A percentile compares a stretch with the other conserved stretches of the same genome.
These are phyloP conservation scores for Penicillium salamii DNA, from an alignment of 495 filamentous ascomycete genomes.

Conservation along the genomic window DNA sequence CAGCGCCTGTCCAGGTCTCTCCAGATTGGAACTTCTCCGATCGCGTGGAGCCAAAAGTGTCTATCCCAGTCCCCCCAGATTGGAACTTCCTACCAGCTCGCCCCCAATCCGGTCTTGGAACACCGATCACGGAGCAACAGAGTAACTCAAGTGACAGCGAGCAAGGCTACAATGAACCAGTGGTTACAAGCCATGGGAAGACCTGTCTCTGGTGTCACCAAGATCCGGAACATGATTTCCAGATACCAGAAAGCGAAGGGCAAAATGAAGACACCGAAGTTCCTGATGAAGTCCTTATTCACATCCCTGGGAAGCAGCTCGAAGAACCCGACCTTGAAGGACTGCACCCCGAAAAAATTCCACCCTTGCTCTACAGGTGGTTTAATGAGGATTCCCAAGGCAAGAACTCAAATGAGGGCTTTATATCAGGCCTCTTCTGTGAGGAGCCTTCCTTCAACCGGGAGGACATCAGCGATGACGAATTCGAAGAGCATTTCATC, in stretches of 20 bases:
- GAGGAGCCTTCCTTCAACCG: conserved; percentile 3
- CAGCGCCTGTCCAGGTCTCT: too few relatives aligned
- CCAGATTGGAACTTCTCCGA: too few relatives aligned
- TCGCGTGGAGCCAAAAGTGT: too few relatives aligned
- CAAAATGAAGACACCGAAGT: neutral
- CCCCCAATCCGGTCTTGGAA: too few relatives aligned
- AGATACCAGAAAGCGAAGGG: neutral
- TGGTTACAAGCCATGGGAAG: conserved; percentile 13
- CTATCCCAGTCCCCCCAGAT: too few relatives aligned
- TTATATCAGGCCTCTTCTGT: conserved; percentile 29
- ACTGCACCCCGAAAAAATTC: conserved; percentile 5
- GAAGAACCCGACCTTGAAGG: neutral
- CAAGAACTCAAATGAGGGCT: conserved; percentile 14
- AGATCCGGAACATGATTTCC: neutral
- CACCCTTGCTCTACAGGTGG: conserved; percentile 34
- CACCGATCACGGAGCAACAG: neutral
- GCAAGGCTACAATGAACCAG: neutral
- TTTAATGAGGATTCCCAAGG: conserved; percentile 32
- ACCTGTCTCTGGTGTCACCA: conserved; percentile 20
- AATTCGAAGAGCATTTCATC: conserved; percentile 21
- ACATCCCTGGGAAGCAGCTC: neutral
- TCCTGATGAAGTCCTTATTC: neutral
- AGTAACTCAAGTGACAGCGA: too few relatives aligned
- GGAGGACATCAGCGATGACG: conserved; percentile 5
- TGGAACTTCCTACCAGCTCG: neutral